These are phyloP conservation scores for Acrocalymma vagum DNA, from an alignment of 2,329 filamentous ascomycete genomes.

Conservation along the genomic window DNA sequence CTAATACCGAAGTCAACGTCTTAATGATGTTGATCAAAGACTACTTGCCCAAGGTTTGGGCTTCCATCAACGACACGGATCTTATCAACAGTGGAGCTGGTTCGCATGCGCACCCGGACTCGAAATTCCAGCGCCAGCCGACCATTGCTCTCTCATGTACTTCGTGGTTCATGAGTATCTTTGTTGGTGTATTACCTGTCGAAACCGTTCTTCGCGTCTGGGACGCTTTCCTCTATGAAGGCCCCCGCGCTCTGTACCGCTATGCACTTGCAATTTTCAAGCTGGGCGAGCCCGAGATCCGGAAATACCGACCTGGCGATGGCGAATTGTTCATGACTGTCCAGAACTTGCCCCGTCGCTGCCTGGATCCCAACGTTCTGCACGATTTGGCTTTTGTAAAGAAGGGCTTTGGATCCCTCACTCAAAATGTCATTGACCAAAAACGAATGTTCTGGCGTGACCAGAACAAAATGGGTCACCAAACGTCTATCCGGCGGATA, in stretches of 20 bases:
- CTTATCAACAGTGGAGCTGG: constrained; percentile 45
- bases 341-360: constrained; percentile 80
- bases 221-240: constrained; percentile 97
- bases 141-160: constrained; percentile 93
- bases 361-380: constrained; percentile 82
- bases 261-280: constrained; percentile 93
- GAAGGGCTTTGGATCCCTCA: constrained; percentile 81
- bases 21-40: constrained; percentile 88
- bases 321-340: constrained; percentile 98
- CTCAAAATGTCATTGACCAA: constrained; percentile 81
- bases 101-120: constrained; percentile 42
- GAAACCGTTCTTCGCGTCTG: constrained; percentile 92
- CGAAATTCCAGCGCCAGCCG: constrained; percentile 67
- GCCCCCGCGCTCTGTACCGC: constrained; percentile 91
- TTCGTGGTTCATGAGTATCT: constrained; percentile 98
- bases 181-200: constrained; percentile 90
- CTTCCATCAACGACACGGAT: constrained; percentile 84
- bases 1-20: constrained; percentile 92
- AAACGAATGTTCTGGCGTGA: constrained; percentile 60
- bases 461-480: constrained; percentile 35
- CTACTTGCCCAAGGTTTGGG: constrained; percentile 82
- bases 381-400: constrained; percentile 85
- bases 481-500: constrained; percentile 28
- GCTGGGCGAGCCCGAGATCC: constrained; percentile 79
- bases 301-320: constrained; percentile 76